Percentiles rank a stretch among this genome's conserved stretches.
phyloP scores from a whole-genome alignment of 2,329 filamentous ascomycete species.

The Amphichorda felina region DNA sequence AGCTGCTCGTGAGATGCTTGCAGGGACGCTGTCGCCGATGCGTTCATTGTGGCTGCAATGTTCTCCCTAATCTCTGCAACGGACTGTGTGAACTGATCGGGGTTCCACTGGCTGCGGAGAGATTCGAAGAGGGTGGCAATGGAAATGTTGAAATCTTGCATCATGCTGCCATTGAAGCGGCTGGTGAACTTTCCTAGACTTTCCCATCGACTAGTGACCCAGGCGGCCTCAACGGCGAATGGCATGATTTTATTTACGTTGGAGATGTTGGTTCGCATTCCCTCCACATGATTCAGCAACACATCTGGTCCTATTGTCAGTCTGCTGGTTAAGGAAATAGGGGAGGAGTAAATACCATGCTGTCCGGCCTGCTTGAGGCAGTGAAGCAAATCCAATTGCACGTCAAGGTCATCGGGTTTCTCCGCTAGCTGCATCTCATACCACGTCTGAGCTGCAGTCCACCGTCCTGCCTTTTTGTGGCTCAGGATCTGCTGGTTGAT shows the following conservation, averaged over 20 bases:
- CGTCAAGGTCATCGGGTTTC: slow-evolving; percentile 61
- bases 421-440: slow-evolving; percentile 84
- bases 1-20: slow-evolving; percentile 77
- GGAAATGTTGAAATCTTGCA: slow-evolving; percentile 67
- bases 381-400: slow-evolving; percentile 72
- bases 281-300: slow-evolving; percentile 76
- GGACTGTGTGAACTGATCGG: slow-evolving; percentile 39
- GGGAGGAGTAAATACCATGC: slow-evolving; percentile 46
- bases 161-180: slow-evolving; percentile 34
- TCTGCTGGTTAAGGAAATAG: not conserved
- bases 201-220: slow-evolving; percentile 77
- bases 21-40: slow-evolving; percentile 67
- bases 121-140: slow-evolving; percentile 50
- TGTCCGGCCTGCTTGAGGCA: slow-evolving; percentile 95
- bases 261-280: slow-evolving; percentile 45
- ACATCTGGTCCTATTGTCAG: slow-evolving; percentile 45
- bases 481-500: slow-evolving; percentile 89
- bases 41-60: slow-evolving; percentile 63
- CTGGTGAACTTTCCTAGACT: slow-evolving; percentile 57
- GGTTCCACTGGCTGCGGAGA: slow-evolving; percentile 40
- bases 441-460: slow-evolving; percentile 94
- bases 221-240: slow-evolving; percentile 83
- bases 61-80: slow-evolving; percentile 56
- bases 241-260: slow-evolving; percentile 57
- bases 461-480: slow-evolving; percentile 84